These are phyloP conservation scores for Geotrichum siamense DNA, from an alignment of 1,139 yeast genomes.

Conservation along the genomic window DNA sequence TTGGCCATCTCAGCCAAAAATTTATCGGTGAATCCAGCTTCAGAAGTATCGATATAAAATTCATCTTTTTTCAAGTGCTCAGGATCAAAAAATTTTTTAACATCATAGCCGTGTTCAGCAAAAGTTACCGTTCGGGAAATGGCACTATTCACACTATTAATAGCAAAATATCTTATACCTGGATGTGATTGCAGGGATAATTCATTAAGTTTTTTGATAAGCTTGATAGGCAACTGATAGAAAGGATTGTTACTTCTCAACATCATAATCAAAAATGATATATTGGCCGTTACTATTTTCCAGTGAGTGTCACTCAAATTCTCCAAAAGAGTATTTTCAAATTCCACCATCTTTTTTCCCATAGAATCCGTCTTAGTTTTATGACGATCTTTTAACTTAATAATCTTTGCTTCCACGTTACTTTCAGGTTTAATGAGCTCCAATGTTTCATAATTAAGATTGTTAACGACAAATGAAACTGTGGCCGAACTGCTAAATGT, in stretches of 20 bases:
- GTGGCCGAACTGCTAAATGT: constrained; percentile 16
- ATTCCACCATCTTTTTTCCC: constrained; percentile 9
- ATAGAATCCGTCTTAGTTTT: constrained; percentile 35
- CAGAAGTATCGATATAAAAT: constrained; percentile 40
- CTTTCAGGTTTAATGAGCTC: constrained; percentile 59
- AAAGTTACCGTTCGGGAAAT: constrained; percentile 50
- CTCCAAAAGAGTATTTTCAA: constrained; percentile 13
- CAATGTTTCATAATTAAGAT: constrained; percentile 43
- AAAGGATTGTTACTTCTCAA: constrained; percentile 47
- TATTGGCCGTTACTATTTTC: constrained; percentile 55
- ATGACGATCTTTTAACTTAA: constrained; percentile 49
- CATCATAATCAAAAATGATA: constrained; percentile 48
- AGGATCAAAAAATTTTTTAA: constrained; percentile 32
- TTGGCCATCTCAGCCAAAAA: constrained; percentile 54
- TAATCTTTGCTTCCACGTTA: constrained; percentile 41
- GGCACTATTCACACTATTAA: constrained; percentile 57
- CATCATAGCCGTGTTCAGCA: constrained; percentile 50
- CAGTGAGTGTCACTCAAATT: constrained; percentile 45
- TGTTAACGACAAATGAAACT: constrained; percentile 18
- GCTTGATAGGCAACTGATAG: constrained; percentile 38
- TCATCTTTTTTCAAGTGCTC: constrained; percentile 31
- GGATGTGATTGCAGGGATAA: constrained; percentile 70
- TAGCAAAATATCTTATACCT: constrained; percentile 41
- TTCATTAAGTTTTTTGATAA: constrained; percentile 44
- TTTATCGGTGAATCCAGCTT: constrained; percentile 35